Evolutionary conservation across 768 basidiomycete species (phyloP).

Genomic region (Mycena pura): DNA sequence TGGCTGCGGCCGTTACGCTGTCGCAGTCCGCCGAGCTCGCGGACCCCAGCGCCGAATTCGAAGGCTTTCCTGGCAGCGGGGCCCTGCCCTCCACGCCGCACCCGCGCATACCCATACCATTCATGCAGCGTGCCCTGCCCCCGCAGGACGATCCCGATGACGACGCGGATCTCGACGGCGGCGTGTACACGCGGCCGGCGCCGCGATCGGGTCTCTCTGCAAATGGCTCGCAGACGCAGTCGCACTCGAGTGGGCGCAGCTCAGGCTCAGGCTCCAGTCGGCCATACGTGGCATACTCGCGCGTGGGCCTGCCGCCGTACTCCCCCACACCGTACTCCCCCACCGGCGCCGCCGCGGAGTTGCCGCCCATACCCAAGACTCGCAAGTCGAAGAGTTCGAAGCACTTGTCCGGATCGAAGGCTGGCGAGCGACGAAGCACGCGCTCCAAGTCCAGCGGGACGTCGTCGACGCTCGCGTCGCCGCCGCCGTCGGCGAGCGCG

Average conservation of each 20-base stretch:
- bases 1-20: neutral
- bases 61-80: neutral
- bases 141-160: conserved; percentile 3
- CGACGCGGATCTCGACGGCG: conserved; percentile 9
- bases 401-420: neutral
- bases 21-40: neutral
- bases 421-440: neutral
- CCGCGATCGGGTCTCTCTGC: neutral
- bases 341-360: too few relatives aligned
- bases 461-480: conserved; percentile 10
- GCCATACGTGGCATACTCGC: neutral
- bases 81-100: neutral
- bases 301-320: too few relatives aligned
- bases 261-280: neutral
- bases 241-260: neutral
- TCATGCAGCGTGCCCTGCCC: neutral
- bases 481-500: too few relatives aligned
- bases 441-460: conserved; percentile 1
- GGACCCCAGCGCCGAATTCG: neutral
- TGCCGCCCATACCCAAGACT: too few relatives aligned
- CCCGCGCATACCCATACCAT: neutral
- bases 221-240: neutral
- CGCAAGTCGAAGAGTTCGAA: too few relatives aligned
- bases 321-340: too few relatives aligned
- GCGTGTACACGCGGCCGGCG: neutral